Conservation (phyloP, 2,329 filamentous ascomycete genomes). For the Fusarium sp. region DNA sequence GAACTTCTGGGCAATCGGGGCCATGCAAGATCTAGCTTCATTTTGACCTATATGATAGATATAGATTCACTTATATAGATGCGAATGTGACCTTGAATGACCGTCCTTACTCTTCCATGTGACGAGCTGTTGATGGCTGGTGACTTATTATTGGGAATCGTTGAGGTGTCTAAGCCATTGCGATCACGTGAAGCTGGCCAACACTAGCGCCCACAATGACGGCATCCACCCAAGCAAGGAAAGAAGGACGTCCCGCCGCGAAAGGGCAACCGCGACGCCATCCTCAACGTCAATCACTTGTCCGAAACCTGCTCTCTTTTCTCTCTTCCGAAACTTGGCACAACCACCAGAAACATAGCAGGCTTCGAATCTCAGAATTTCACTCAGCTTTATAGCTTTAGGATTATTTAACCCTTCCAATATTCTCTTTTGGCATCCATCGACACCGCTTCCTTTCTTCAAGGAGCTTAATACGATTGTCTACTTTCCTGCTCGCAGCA, state of each 20-base stretch:
- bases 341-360: constrained; percentile 2
- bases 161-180: constrained; percentile 22
- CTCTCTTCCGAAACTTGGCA: constrained; percentile 13
- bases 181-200: constrained; percentile 39
- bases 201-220: constrained; percentile 47
- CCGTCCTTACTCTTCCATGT: constrained; percentile 18
- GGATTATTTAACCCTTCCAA: neutral
- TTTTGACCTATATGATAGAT: neutral
- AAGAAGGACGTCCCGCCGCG: constrained; percentile 39
- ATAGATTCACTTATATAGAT: neutral
- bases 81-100: constrained; percentile 21
- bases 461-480: constrained; percentile 9
- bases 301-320: constrained; percentile 23
- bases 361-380: neutral
- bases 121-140: constrained; percentile 11
- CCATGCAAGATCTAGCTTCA: neutral
- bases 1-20: neutral
- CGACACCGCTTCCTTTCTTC: constrained; percentile 25
- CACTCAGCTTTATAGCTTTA: neutral
- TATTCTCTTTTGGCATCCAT: neutral
- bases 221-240: constrained; percentile 46
- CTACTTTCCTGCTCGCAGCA: neutral
- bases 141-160: constrained; percentile 20
- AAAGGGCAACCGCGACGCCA: constrained; percentile 33
- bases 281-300: constrained; percentile 39